Conservation (phyloP, 78 protist species). For the Carpediemonas membranifera region DNA sequence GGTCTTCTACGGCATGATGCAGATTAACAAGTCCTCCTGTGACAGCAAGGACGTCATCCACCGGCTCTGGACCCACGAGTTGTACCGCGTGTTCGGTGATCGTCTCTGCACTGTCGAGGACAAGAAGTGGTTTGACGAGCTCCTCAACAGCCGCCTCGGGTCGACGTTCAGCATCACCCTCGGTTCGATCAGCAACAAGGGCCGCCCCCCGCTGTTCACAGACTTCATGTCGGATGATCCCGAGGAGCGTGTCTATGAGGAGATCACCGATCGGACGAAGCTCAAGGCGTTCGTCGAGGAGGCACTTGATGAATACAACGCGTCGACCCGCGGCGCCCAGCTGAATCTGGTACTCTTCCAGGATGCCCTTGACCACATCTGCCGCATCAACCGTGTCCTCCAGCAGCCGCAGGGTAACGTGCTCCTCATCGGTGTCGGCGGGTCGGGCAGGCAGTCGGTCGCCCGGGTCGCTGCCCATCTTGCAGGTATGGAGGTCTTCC, state of each 20-base stretch:
- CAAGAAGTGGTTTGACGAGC: slow-evolving; percentile 6
- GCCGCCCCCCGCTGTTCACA: slow-evolving; percentile 26
- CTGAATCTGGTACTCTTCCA: slow-evolving; percentile 57
- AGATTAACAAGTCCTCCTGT: neutral
- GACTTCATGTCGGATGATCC: slow-evolving; percentile 29
- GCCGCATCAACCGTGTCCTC: slow-evolving; percentile 49
- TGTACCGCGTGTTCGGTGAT: slow-evolving; percentile 39
- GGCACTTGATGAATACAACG: slow-evolving; percentile 50
- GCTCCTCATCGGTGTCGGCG: slow-evolving; percentile 67
- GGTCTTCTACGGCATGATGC: slow-evolving; percentile 52
- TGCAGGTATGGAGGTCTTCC: slow-evolving; percentile 30
- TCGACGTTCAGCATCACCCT: neutral
- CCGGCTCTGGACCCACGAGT: slow-evolving; percentile 46
- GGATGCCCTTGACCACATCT: slow-evolving; percentile 57
- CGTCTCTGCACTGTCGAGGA: slow-evolving; percentile 24
- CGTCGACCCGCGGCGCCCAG: slow-evolving; percentile 19
- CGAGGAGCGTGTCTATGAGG: slow-evolving; percentile 32
- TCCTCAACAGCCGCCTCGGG: slow-evolving; percentile 13
- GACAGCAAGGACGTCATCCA: slow-evolving; percentile 18
- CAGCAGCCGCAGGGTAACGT: slow-evolving; percentile 51
- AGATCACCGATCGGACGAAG: slow-evolving; percentile 9
- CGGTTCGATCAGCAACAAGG: neutral
- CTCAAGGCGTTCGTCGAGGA: slow-evolving; percentile 37
- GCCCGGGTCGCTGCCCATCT: slow-evolving; percentile 43
- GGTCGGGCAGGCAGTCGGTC: slow-evolving; percentile 55